Evolutionary conservation across 768 basidiomycete genomes (phyloP).

Genomic region (Terana coerulea): DNA sequence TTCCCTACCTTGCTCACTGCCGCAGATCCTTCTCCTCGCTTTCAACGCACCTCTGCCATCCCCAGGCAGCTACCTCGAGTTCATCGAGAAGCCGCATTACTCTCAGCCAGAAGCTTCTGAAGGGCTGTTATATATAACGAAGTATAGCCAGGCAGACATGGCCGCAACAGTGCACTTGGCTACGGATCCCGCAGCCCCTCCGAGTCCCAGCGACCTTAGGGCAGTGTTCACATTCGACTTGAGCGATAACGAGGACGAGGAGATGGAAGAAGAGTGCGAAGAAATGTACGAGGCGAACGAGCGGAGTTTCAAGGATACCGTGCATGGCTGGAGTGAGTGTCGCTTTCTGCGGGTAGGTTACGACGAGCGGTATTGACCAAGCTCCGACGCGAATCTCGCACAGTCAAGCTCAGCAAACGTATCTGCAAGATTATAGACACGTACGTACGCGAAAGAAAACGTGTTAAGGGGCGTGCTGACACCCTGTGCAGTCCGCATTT

Average conservation of each 20-base stretch:
- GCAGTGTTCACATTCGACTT: neutral
- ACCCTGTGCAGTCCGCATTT: conserved; percentile 53
- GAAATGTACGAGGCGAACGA: neutral
- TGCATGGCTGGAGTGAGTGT: conserved; percentile 25
- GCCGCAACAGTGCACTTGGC: too few relatives aligned
- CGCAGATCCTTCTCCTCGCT: too few relatives aligned
- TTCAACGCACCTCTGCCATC: too few relatives aligned
- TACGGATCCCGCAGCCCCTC: neutral
- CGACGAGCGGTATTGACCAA: neutral
- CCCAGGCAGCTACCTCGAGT: too few relatives aligned
- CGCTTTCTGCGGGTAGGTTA: neutral
- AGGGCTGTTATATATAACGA: too few relatives aligned
- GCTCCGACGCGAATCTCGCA: neutral
- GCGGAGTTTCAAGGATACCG: conserved; percentile 23
- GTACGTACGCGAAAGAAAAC: conserved; percentile 34
- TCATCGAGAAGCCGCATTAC: too few relatives aligned
- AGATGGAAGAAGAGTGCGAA: neutral
- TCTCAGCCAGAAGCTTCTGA: too few relatives aligned
- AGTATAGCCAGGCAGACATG: too few relatives aligned
- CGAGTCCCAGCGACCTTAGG: conserved; percentile 2
- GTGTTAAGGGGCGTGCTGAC: neutral
- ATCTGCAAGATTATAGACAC: conserved; percentile 62
- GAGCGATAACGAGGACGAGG: neutral
- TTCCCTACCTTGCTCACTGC: too few relatives aligned
- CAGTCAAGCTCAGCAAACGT: conserved; percentile 33